Evolutionary conservation across 139 green algal genomes (phyloP).

Genomic region (Chlamydomonas sp.): DNA sequence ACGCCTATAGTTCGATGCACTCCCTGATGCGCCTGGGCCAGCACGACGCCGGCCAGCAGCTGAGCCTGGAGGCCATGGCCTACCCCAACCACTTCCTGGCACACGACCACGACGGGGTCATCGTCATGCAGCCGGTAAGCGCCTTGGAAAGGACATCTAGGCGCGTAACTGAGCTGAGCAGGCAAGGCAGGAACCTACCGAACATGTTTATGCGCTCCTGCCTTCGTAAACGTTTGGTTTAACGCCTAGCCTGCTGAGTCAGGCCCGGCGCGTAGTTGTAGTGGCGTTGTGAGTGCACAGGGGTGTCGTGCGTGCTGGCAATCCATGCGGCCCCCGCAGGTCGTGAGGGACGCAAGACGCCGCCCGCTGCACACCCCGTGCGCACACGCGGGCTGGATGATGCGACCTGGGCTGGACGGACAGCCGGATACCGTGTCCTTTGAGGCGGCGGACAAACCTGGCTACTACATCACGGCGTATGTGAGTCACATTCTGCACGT

Average conservation of each 20-base stretch:
- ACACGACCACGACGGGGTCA: slow-evolving; percentile 20
- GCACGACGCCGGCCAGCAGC: slow-evolving; percentile 27
- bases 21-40: slow-evolving; percentile 34
- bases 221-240: no score
- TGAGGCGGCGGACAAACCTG: slow-evolving; percentile 11
- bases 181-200: no score
- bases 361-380: not conserved
- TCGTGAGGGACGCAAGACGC: no score
- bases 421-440: slow-evolving; percentile 27
- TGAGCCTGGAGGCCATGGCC: slow-evolving; percentile 38
- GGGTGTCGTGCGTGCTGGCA: no score
- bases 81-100: slow-evolving; percentile 41
- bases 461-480: slow-evolving; percentile 1
- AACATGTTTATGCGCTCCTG: no score
- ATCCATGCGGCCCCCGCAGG: no score
- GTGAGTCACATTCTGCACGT: no score
- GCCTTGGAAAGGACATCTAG: no score
- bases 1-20: slow-evolving; percentile 4
- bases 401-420: slow-evolving; percentile 36
- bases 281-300: no score
- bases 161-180: no score
- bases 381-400: slow-evolving; percentile 28
- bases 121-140: slow-evolving; percentile 32
- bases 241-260: no score
- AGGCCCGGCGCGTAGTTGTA: no score